Percentiles rank a stretch among this genome's conserved stretches.
These are phyloP conservation scores for Letharia lupina DNA, from an alignment of 495 filamentous ascomycete species.

Conservation along the genomic window DNA sequence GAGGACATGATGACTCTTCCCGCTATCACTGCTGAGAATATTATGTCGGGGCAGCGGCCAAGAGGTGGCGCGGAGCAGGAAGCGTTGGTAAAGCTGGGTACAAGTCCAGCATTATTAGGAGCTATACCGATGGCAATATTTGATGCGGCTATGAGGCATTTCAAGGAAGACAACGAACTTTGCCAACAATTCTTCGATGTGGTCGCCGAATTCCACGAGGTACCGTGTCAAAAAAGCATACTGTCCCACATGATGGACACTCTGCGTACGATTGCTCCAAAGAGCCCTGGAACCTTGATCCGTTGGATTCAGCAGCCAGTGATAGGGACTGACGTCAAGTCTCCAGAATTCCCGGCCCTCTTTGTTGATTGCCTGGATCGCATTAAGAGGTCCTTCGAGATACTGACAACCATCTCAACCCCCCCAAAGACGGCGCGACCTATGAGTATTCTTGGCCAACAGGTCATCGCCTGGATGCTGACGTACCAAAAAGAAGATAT, in stretches of 20 bases:
- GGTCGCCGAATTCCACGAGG: constrained; percentile 55
- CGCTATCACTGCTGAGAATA: constrained; percentile 52
- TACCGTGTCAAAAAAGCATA: constrained; percentile 59
- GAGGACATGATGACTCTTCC: constrained; percentile 56
- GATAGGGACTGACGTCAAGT: constrained; percentile 52
- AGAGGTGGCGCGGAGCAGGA: constrained; percentile 39
- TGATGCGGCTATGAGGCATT: constrained; percentile 74
- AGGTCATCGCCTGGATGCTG: constrained; percentile 53
- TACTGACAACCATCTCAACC: background rate
- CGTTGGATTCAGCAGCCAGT: constrained; percentile 66
- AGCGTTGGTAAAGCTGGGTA: constrained; percentile 54
- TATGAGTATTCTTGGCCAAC: constrained; percentile 37
- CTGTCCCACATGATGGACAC: constrained; percentile 63
- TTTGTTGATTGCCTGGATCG: constrained; percentile 55
- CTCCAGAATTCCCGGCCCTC: constrained; percentile 63
- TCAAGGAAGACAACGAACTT: constrained; percentile 51
- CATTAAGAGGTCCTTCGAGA: constrained; percentile 36
- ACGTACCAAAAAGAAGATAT: constrained; percentile 46
- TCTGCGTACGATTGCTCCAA: constrained; percentile 50
- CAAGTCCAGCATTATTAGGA: constrained; percentile 75
- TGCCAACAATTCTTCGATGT: constrained; percentile 73
- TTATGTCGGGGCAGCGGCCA: constrained; percentile 46
- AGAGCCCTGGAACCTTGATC: constrained; percentile 50
- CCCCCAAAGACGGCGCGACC: constrained; percentile 22
- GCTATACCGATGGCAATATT: constrained; percentile 92